phyloP scores from a whole-genome alignment of 2,329 filamentous ascomycete species.

The Ophiostoma novo-ulmi region DNA sequence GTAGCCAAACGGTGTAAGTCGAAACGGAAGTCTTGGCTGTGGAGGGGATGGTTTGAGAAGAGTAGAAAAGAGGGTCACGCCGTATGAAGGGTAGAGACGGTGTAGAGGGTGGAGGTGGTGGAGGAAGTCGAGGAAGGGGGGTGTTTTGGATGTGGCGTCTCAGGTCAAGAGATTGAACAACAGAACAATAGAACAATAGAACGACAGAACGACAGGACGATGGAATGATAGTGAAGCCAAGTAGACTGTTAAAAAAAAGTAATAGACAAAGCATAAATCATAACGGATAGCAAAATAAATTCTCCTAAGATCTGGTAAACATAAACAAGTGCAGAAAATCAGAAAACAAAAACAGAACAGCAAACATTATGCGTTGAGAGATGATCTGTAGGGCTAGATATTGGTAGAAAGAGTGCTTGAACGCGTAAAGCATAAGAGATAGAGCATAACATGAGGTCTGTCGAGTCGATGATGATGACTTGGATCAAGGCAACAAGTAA shows the following conservation, averaged over 20 bases:
- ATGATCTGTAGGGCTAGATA: constrained; percentile 10
- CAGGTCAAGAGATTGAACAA: neutral
- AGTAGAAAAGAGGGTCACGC: constrained; percentile 4
- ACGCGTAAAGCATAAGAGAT: neutral
- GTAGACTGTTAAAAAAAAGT: neutral
- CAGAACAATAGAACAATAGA: neutral
- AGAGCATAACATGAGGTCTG: neutral
- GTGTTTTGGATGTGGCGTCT: constrained; percentile 11
- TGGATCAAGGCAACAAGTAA: neutral
- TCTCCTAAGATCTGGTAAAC: constrained; percentile 14
- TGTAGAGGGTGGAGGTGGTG: neutral
- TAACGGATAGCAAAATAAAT: neutral
- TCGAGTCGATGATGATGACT: neutral
- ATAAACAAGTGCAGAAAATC: constrained; percentile 12
- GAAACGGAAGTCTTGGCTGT: neutral
- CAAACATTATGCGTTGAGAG: constrained; percentile 13
- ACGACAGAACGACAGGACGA: neutral
- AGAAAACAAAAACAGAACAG: constrained; percentile 15
- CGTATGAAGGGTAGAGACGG: constrained; percentile 6
- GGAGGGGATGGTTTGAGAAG: constrained; percentile 12
- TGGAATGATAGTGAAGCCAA: neutral
- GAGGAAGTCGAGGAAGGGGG: constrained; percentile 5
- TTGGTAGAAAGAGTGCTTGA: neutral
- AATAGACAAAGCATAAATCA: neutral
- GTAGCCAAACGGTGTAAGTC: constrained; percentile 3